Evolutionary conservation across 2,329 filamentous ascomycete genomes (phyloP).

Genomic region (Pyricularia grisea): DNA sequence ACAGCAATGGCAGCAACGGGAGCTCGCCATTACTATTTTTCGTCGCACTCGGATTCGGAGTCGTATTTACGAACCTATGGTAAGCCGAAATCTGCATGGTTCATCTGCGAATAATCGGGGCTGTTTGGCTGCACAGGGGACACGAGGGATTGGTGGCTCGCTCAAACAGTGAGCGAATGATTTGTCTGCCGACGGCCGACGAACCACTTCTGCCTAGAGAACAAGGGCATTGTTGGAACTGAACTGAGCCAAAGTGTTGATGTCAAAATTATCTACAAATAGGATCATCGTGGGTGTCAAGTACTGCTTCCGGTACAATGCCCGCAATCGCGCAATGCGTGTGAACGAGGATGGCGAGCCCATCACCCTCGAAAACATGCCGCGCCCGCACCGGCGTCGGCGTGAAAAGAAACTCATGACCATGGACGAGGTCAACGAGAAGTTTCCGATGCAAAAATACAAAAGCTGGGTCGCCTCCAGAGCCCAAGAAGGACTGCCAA

Average conservation of each 20-base stretch:
- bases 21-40: constrained; percentile 32
- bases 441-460: constrained; percentile 94
- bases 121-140: not conserved
- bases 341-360: constrained; percentile 74
- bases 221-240: not conserved
- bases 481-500: constrained; percentile 73
- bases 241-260: not conserved
- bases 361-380: constrained; percentile 80
- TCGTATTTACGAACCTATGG: constrained; percentile 98
- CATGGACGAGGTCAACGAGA: constrained; percentile 97
- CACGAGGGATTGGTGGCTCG: not conserved
- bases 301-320: constrained; percentile 98
- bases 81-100: constrained; percentile 38
- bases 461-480: constrained; percentile 85
- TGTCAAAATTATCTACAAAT: constrained; percentile 5
- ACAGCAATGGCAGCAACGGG: not conserved
- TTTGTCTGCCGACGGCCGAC: not conserved
- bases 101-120: not conserved
- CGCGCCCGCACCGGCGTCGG: constrained; percentile 72
- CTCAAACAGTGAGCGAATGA: not conserved
- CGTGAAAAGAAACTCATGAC: constrained; percentile 98
- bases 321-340: constrained; percentile 75
- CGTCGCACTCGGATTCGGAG: constrained; percentile 79
- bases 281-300: constrained; percentile 99
- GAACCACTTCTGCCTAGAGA: not conserved